Conservation (phyloP, 257 asterid species). For the Jacaranda mimosifolia region DNA sequence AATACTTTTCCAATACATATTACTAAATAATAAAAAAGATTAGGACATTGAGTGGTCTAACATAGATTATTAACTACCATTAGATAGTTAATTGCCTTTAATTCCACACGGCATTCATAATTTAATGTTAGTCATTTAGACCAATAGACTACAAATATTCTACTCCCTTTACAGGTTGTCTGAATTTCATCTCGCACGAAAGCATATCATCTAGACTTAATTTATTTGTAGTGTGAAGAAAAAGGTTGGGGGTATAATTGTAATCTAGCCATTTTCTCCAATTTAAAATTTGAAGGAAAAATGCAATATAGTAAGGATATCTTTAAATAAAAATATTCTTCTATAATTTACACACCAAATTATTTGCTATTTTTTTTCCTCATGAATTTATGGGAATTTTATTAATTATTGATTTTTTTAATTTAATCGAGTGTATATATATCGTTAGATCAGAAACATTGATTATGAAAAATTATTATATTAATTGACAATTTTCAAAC, state of each 20-base stretch:
- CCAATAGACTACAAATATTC: slow-evolving; percentile 32
- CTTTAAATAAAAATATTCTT: too few species aligned
- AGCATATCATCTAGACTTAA: slow-evolving; percentile 18
- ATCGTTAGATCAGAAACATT: too few species aligned
- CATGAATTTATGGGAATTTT: too few species aligned
- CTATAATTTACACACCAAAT: too few species aligned
- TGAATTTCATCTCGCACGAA: slow-evolving; percentile 22
- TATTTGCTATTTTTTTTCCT: too few species aligned
- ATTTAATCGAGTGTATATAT: too few species aligned
- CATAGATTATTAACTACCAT: slow-evolving; percentile 25
- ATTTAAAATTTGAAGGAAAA: not conserved
- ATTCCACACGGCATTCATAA: slow-evolving; percentile 34
- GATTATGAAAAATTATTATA: too few species aligned
- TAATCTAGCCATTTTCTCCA: not conserved
- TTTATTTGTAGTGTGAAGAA: not conserved
- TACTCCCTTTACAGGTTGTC: slow-evolving; percentile 47
- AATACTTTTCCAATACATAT: too few species aligned
- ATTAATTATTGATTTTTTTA: too few species aligned
- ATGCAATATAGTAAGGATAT: not conserved
- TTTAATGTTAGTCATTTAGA: slow-evolving; percentile 20
- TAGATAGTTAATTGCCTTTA: slow-evolving; percentile 21
- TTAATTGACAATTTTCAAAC: too few species aligned
- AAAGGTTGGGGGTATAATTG: not conserved
- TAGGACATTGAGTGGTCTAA: not conserved
- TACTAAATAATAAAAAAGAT: not conserved